Base-by-base conservation (phyloP, 75 land plant genomes). In the Cunninghamia lanceolata region DNA sequence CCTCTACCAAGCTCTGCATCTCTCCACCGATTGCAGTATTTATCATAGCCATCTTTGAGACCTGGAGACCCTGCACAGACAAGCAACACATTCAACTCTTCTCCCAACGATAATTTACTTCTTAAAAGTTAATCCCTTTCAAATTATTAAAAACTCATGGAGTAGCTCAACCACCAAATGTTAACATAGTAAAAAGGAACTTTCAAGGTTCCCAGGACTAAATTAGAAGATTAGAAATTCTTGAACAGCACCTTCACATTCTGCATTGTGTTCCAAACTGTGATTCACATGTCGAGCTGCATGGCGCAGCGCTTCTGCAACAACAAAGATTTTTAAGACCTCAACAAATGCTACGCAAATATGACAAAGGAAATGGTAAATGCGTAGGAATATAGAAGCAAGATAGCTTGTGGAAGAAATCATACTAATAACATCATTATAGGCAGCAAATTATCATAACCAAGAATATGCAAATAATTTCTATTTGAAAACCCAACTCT, bases 61-160 rank as follows among this genome's bases (percentile, higher is more conserved):
- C 86, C 63, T 70, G 84, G 66, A 39, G 82, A 89, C 73, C 89
- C 92, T 92, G 89, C 16, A 87, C 3, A 59, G 43, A 25, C 15
- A 52, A 45, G 50, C 34, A 86, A 70, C 46, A 54, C 15, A 82
- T n/a, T 28, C 90, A 94, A 92, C 95, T 94, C 90, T 68, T 78
- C 85, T 19, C 79, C 82, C 85, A 28, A 8, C 8, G 47, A 11
- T 10, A 79, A 25, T 42, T 43, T n/a, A 25, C 30, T 43, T 8
- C 3, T 79, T 45, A 19, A 79, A 77, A 38, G 7, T 39, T 14
- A 77, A 39, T 66, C 32, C 32, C 30, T 43, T 42, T 38, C 10
- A 79, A 43, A 42, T 3, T 42, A 43, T 43, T 43, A 28, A 43
- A 43, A 43, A 10, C 15, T 43, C 32, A 8, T 79, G 82, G 32